Conservation (phyloP, 768 basidiomycete genomes). For the Lactifluus rugatus region DNA sequence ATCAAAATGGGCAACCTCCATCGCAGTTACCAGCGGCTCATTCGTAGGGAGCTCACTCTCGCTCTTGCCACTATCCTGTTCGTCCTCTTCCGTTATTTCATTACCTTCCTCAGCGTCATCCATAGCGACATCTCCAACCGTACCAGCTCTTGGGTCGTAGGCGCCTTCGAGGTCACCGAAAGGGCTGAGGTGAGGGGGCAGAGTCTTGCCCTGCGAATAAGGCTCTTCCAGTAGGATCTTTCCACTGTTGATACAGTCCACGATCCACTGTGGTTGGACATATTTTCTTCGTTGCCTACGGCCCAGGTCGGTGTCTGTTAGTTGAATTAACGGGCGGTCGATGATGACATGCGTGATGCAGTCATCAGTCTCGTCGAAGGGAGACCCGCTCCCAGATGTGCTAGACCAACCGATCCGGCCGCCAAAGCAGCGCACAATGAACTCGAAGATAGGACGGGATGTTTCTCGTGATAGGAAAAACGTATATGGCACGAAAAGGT, state of each 20-base stretch:
- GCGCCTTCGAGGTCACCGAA: conserved; percentile 78
- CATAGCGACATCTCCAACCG: conserved; percentile 27
- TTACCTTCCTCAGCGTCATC: conserved; percentile 27
- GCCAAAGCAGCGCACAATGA: conserved; percentile 84
- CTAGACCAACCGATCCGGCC: conserved; percentile 86
- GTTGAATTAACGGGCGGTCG: conserved; percentile 65
- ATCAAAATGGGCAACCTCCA: conserved; percentile 41
- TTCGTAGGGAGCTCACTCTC: conserved; percentile 21
- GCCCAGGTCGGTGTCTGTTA: conserved; percentile 47
- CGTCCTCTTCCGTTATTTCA: conserved; percentile 27
- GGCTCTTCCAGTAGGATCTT: conserved; percentile 76
- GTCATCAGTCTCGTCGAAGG: conserved; percentile 65
- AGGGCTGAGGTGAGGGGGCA: conserved; percentile 94
- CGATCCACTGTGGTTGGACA: conserved; percentile 96
- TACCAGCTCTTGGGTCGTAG: conserved; percentile 51
- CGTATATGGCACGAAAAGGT: conserved; percentile 74
- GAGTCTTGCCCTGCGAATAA: conserved; percentile 74
- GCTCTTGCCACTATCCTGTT: conserved; percentile 18
- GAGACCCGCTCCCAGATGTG: conserved; percentile 74
- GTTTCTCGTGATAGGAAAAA: conserved; percentile 94
- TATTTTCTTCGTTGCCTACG: conserved; percentile 65
- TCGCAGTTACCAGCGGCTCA: conserved; percentile 27
- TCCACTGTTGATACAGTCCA: conserved; percentile 87
- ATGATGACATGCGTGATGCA: conserved; percentile 92
- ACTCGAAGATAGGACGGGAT: conserved; percentile 87